These are phyloP conservation scores for Artemisia annua DNA, from an alignment of 129 eudicot species.

Conservation along the genomic window DNA sequence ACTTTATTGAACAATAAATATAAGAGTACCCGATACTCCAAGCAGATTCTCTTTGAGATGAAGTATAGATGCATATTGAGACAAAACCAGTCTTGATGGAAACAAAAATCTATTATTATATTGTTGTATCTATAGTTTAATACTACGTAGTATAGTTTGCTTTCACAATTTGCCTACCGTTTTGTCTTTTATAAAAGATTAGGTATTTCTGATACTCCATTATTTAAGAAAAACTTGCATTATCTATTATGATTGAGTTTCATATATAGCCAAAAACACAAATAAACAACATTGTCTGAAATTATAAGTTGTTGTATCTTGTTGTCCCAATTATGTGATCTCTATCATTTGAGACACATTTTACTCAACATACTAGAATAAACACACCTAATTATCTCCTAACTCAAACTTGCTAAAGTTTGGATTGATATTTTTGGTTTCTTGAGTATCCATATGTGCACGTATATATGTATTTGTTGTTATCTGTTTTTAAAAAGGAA, in stretches of 20 bases:
- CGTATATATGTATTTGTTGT: background rate
- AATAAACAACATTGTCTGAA: background rate
- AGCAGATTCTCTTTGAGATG: constrained; percentile 27
- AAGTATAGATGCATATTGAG: constrained; percentile 42
- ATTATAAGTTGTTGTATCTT: constrained; percentile 28
- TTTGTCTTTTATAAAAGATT: constrained; percentile 30
- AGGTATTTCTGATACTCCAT: constrained; percentile 13
- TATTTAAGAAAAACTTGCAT: constrained; percentile 3
- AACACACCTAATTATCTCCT: constrained; percentile 5
- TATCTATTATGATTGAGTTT: constrained; percentile 4
- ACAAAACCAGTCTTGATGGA: constrained; percentile 28
- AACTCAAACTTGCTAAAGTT: background rate
- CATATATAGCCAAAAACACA: constrained; percentile 15
- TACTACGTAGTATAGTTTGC: background rate
- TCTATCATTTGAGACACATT: constrained; percentile 4
- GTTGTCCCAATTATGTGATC: constrained; percentile 21
- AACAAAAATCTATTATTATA: background rate
- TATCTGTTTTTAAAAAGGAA: background rate
- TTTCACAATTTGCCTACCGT: constrained; percentile 31
- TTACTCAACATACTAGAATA: constrained; percentile 19
- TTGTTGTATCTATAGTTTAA: background rate
- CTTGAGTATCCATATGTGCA: constrained; percentile 2
- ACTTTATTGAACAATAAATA: background rate
- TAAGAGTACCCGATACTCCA: constrained; percentile 27
- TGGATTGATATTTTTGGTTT: background rate